Conservation (phyloP, 2,329 filamentous ascomycete genomes). For the Incumbomyces lentus region DNA sequence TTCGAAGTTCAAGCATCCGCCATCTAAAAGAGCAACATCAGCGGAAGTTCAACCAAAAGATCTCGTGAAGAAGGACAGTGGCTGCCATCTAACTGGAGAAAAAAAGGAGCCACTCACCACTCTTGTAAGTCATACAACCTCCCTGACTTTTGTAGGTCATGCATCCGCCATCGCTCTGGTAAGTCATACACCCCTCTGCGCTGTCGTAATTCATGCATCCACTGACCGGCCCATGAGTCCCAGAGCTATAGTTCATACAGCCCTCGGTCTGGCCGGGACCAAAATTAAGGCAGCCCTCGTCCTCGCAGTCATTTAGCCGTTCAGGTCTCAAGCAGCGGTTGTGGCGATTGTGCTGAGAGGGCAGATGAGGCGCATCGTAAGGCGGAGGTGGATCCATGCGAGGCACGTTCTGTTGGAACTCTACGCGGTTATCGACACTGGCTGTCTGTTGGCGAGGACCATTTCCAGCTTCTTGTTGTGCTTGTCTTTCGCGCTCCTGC, state of each 20-base stretch:
- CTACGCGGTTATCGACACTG: neutral
- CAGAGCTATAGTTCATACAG: slow-evolving; percentile 2
- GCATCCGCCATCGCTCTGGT: slow-evolving; percentile 3
- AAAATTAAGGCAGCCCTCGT: neutral
- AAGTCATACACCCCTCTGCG: slow-evolving; percentile 2
- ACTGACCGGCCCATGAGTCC: neutral
- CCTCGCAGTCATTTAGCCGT: neutral
- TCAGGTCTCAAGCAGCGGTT: neutral
- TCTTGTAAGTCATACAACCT: slow-evolving; percentile 3
- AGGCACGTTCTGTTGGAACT: neutral
- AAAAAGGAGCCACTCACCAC: neutral
- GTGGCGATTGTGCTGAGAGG: neutral
- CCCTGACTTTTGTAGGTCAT: slow-evolving; percentile 2
- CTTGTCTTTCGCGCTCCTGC: slow-evolving; percentile 3
- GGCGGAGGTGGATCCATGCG: slow-evolving; percentile 5
- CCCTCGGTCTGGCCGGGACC: neutral
- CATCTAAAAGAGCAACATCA: neutral
- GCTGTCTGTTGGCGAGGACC: neutral
- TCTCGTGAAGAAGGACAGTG: too few species aligned
- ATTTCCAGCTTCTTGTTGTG: neutral
- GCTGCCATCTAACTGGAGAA: too few species aligned
- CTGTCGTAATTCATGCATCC: slow-evolving; percentile 2
- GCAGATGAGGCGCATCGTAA: slow-evolving; percentile 5
- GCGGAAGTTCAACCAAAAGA: neutral
- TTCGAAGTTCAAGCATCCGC: slow-evolving; percentile 4